phyloP scores from a whole-genome alignment of 31 red algal genomes.

The Odonthalia washingtoniensis region DNA sequence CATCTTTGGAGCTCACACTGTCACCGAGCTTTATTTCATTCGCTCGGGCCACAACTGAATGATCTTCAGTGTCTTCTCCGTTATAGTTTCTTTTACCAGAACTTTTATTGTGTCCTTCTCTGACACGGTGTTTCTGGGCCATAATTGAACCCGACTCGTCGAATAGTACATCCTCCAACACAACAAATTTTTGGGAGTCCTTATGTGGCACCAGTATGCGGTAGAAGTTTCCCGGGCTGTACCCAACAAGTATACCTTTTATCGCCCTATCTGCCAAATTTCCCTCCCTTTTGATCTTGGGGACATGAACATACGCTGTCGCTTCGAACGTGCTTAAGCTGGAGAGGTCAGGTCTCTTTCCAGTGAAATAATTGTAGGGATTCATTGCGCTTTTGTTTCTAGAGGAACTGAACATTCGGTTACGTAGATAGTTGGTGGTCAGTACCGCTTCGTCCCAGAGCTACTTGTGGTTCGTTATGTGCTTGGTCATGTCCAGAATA shows the following conservation, averaged over 20 bases:
- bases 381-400: constrained; percentile 21
- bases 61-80: too few relatives aligned
- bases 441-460: constrained; percentile 22
- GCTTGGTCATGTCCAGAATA: constrained; percentile 1
- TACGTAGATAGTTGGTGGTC: constrained; percentile 35
- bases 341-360: constrained; percentile 20
- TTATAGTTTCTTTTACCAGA: too few relatives aligned
- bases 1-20: too few relatives aligned
- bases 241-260: constrained; percentile 33
- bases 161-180: constrained; percentile 12
- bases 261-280: constrained; percentile 8
- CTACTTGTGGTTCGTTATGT: neutral
- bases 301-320: constrained; percentile 24
- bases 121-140: too few relatives aligned
- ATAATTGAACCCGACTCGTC: constrained; percentile 12
- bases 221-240: constrained; percentile 31
- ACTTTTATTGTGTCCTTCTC: too few relatives aligned
- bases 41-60: too few relatives aligned
- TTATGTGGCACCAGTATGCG: neutral
- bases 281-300: constrained; percentile 30
- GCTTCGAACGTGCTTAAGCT: constrained; percentile 3
- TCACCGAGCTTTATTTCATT: too few relatives aligned
- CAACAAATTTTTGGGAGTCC: neutral
- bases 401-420: constrained; percentile 34
- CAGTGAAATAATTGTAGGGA: constrained; percentile 40